Evolutionary conservation across 371 early-diverging fungal species (phyloP).

Genomic region (Synchytrium microbalum): DNA sequence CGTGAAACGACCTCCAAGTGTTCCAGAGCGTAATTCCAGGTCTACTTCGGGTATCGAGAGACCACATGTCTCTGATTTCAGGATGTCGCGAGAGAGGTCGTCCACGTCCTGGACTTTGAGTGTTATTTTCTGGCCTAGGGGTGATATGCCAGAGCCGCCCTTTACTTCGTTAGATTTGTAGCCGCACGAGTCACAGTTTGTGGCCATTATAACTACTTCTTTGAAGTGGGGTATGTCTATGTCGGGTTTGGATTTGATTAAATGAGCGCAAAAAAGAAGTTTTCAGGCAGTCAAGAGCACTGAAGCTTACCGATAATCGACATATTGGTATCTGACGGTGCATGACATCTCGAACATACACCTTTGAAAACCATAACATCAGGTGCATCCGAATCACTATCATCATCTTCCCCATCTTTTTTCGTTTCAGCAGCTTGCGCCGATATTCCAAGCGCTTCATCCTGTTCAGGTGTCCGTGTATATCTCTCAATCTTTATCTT

Average conservation of each 20-base stretch:
- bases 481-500: conserved; percentile 59
- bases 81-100: conserved; percentile 86
- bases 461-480: conserved; percentile 68
- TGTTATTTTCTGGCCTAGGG: conserved; percentile 69
- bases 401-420: conserved; percentile 35
- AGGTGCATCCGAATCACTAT: conserved; percentile 43
- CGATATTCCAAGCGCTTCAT: conserved; percentile 64
- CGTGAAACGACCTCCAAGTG: conserved; percentile 93
- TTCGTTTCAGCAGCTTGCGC: conserved; percentile 42
- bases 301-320: conserved; percentile 51
- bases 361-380: conserved; percentile 71
- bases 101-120: conserved; percentile 71
- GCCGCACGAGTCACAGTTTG: conserved; percentile 83
- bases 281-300: conserved; percentile 2
- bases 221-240: conserved; percentile 87
- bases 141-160: conserved; percentile 81
- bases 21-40: conserved; percentile 70
- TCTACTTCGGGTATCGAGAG: conserved; percentile 84
- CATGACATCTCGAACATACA: conserved; percentile 78
- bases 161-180: conserved; percentile 95
- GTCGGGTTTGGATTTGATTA: background rate
- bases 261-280: conserved; percentile 3
- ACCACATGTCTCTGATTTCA: conserved; percentile 92
- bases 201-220: conserved; percentile 94
- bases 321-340: conserved; percentile 84